A percentile compares a stretch with the other conserved stretches of the same genome.
phyloP scores from a whole-genome alignment of 1,139 yeast species.

The Kodamaea derodonti region DNA sequence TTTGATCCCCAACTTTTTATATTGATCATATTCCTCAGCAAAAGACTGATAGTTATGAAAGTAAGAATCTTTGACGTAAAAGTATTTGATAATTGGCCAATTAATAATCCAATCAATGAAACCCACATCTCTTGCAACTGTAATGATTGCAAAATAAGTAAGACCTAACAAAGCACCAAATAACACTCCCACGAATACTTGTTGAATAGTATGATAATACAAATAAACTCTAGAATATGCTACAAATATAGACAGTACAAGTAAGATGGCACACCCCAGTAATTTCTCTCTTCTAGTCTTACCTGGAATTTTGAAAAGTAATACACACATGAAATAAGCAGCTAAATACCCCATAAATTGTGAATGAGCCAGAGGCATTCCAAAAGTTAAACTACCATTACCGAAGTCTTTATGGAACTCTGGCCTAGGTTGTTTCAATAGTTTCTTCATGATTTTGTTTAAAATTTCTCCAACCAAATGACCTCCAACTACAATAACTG shows the following conservation, averaged over 20 bases:
- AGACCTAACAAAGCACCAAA: constrained; percentile 62
- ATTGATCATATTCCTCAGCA: constrained; percentile 30
- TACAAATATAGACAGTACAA: constrained; percentile 43
- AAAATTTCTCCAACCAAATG: constrained; percentile 75
- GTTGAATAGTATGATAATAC: constrained; percentile 68
- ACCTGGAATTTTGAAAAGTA: constrained; percentile 26
- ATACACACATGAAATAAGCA: constrained; percentile 52
- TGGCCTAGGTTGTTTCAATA: constrained; percentile 76
- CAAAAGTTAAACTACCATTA: constrained; percentile 52
- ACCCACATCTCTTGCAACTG: constrained; percentile 56
- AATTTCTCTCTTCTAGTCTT: constrained; percentile 18
- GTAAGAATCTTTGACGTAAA: constrained; percentile 58
- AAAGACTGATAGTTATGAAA: constrained; percentile 40
- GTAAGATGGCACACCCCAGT: constrained; percentile 21
- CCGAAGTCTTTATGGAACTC: constrained; percentile 50
- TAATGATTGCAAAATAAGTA: constrained; percentile 51
- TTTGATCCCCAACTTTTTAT: neutral
- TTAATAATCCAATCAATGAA: constrained; percentile 54
- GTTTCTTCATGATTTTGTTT: constrained; percentile 63
- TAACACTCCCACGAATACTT: constrained; percentile 68
- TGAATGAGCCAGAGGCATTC: constrained; percentile 97
- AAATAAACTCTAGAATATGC: constrained; percentile 75
- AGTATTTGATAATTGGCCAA: constrained; percentile 42
- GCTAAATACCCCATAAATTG: constrained; percentile 91
- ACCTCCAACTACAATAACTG: constrained; percentile 79